These are phyloP conservation scores for Striga asiatica DNA, from an alignment of 257 asterid genomes.

Conservation along the genomic window DNA sequence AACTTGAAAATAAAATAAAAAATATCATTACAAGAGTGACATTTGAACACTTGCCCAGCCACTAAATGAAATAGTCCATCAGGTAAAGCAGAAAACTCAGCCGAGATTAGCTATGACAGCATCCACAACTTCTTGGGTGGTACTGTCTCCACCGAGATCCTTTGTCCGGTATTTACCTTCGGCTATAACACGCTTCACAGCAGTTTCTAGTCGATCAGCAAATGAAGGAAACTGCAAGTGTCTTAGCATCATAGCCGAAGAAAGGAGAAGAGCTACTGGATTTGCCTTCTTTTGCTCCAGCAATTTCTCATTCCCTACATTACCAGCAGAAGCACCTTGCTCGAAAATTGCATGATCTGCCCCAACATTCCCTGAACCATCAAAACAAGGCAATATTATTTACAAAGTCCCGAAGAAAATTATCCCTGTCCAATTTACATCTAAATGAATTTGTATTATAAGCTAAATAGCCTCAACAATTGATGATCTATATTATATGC, in stretches of 20 bases:
- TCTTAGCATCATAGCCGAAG: slow-evolving; percentile 97
- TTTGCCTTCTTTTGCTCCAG: slow-evolving; percentile 69
- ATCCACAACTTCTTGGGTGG: slow-evolving; percentile 80
- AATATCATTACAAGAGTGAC: slow-evolving; percentile 19
- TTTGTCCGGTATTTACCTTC: slow-evolving; percentile 65
- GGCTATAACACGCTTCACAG: slow-evolving; percentile 69
- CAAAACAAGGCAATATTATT: not conserved
- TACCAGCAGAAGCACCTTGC: slow-evolving; percentile 99
- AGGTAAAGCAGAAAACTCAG: slow-evolving; percentile 16
- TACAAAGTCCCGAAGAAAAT: not conserved
- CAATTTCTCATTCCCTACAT: slow-evolving; percentile 67
- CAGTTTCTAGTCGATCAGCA: slow-evolving; percentile 80
- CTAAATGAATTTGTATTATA: too few relatives aligned
- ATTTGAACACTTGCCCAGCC: slow-evolving; percentile 4
- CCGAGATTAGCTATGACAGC: slow-evolving; percentile 73
- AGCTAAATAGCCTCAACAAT: too few relatives aligned
- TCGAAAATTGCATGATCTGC: slow-evolving; percentile 89
- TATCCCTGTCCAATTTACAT: not conserved
- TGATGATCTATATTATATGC: too few relatives aligned
- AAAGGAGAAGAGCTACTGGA: slow-evolving; percentile 82
- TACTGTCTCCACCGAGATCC: slow-evolving; percentile 83
- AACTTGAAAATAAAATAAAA: slow-evolving; percentile 17
- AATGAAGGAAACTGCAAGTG: slow-evolving; percentile 96
- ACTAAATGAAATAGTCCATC: slow-evolving; percentile 4
- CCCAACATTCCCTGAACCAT: slow-evolving; percentile 75